These are phyloP conservation scores for Solanum hybrid DNA, from an alignment of 305 asterid species.

Conservation along the genomic window DNA sequence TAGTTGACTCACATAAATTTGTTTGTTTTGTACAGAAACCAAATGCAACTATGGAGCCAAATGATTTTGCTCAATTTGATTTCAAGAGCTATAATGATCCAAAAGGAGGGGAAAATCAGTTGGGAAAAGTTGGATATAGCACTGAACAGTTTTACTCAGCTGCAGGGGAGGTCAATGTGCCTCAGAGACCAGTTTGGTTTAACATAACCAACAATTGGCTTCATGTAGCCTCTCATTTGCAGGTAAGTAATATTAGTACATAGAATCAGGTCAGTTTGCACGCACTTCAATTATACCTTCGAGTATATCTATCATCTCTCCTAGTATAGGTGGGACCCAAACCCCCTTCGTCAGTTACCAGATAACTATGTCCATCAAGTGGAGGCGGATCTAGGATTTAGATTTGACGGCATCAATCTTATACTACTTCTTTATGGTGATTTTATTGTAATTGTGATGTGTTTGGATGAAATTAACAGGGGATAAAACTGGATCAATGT, in stretches of 20 bases:
- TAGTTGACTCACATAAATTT: not conserved
- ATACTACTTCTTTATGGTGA: not conserved
- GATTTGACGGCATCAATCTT: not conserved
- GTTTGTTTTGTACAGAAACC: slow-evolving; percentile 26
- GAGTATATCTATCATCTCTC: not conserved
- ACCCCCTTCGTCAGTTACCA: not conserved
- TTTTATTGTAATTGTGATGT: not conserved
- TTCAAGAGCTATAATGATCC: slow-evolving; percentile 36
- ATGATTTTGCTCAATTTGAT: slow-evolving; percentile 28
- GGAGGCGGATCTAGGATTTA: not conserved
- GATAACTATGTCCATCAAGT: not conserved
- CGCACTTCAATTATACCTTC: not conserved
- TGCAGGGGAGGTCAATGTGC: slow-evolving; percentile 24
- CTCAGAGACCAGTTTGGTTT: slow-evolving; percentile 31
- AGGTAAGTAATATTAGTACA: slow-evolving; percentile 6
- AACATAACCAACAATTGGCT: slow-evolving; percentile 32
- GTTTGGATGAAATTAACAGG: slow-evolving; percentile 15
- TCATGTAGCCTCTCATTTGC: slow-evolving; percentile 29
- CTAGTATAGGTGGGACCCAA: not conserved
- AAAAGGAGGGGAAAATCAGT: slow-evolving; percentile 21
- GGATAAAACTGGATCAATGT: slow-evolving; percentile 36
- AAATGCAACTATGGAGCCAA: slow-evolving; percentile 18
- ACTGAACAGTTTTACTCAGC: slow-evolving; percentile 41
- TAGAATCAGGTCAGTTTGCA: not conserved
- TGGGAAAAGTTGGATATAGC: slow-evolving; percentile 37